Evolutionary conservation across 2,329 filamentous ascomycete genomes (phyloP), one percentile per base, ranked within the genome.

Genomic region (Akanthomyces muscarius): DNA sequence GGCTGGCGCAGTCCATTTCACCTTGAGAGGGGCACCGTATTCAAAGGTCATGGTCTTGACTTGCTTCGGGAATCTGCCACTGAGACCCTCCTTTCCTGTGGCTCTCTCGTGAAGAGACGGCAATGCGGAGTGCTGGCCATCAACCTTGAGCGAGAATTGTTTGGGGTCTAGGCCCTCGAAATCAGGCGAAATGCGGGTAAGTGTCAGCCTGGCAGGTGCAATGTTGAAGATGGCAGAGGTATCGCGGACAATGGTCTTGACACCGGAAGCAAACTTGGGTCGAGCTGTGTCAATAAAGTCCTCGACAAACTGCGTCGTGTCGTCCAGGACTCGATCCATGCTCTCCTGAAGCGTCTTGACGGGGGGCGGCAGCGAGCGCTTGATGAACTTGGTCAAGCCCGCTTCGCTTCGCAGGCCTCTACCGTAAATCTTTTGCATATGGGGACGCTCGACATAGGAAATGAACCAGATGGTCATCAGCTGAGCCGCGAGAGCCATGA

Each of bases 371-470:
- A 99, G 80, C 13, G 92, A 92, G 66, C 90, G 87, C 74, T 92
- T 91, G 73, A 99, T 84, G 70, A 91, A 97, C 77, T 93, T 96
- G 64, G 93, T 94, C 45, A 99, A 82, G 56, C 95, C 95, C 13
- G 95, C 95, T 74, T 97, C 92, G 67, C 89, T 81, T 64, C 95
- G 89, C 52, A 99, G 80, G 69, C 87, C 89, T 69, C 88, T 83
- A 48, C 95, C 94, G 71, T 99, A 99, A 21, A 98, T 85, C 81
- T 97, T 98, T 74, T 97, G 91, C 93, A 99, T 98, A 75, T 99
- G 95, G 16, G 94, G 95, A 65, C 93, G 89, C 77, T 99, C 95
- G 11, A 99, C 90, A 68, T 94, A 90, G 64, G 96, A 91, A 61
- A 99, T 91, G 78, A 97, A 97, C 36, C 82, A 87, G 38, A 98